These are phyloP conservation scores for Striga hermonthica DNA, from an alignment of 305 asterid genomes.

Conservation along the genomic window DNA sequence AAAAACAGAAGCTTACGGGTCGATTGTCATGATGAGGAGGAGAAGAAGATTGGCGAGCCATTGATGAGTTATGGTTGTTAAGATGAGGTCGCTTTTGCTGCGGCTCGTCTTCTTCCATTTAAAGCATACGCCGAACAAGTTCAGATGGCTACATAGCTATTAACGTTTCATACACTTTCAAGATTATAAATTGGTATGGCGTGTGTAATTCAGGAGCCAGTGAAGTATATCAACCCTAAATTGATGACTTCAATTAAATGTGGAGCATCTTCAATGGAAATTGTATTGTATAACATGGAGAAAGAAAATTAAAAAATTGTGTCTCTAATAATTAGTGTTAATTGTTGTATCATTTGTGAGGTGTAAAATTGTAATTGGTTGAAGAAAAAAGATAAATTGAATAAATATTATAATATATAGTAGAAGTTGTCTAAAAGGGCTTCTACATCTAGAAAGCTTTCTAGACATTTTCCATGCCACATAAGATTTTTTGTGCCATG, in stretches of 20 bases:
- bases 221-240: conserved; percentile 10
- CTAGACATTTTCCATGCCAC: too few relatives aligned
- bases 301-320: too few relatives aligned
- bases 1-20: conserved; percentile 34
- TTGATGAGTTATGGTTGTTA: conserved; percentile 39
- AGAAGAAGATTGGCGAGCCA: conserved; percentile 57
- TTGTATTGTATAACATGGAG: too few relatives aligned
- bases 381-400: too few relatives aligned
- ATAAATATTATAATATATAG: too few relatives aligned
- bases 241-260: conserved; percentile 1
- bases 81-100: conserved; percentile 56
- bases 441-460: too few relatives aligned
- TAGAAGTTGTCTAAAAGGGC: too few relatives aligned
- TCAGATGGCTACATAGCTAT: conserved; percentile 26
- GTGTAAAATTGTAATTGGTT: too few relatives aligned
- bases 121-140: conserved; percentile 30
- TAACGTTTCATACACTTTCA: conserved; percentile 31
- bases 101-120: conserved; percentile 58
- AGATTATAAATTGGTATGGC: not conserved
- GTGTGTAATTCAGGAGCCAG: conserved; percentile 17
- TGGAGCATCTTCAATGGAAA: too few relatives aligned
- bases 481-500: too few relatives aligned
- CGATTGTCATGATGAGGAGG: conserved; percentile 48
- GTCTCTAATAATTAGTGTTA: too few relatives aligned
- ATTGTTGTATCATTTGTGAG: too few relatives aligned